Conservation (phyloP, 768 basidiomycete species). For the Asterophora lycoperdoides region DNA sequence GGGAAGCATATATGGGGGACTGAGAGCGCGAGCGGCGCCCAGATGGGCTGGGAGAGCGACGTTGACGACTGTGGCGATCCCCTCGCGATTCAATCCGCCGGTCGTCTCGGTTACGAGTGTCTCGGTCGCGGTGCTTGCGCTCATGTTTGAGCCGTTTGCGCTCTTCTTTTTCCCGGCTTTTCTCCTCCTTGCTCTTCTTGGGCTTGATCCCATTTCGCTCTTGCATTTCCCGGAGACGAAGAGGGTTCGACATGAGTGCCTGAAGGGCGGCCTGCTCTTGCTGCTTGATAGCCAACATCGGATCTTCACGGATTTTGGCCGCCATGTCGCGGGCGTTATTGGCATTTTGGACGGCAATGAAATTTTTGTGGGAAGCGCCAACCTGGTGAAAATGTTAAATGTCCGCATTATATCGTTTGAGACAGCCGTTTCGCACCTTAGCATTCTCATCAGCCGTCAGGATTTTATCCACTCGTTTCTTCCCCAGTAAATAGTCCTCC, state of each 20-base stretch:
- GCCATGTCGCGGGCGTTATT: constrained; percentile 86
- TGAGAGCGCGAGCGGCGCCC: constrained; percentile 44
- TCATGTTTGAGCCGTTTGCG: constrained; percentile 38
- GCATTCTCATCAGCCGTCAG: constrained; percentile 89
- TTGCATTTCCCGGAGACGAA: constrained; percentile 78
- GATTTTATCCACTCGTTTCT: constrained; percentile 97
- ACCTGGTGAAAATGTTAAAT: constrained; percentile 40
- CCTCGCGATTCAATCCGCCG: constrained; percentile 13
- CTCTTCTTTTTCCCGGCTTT: constrained; percentile 45
- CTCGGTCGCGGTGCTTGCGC: constrained; percentile 27
- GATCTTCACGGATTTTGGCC: constrained; percentile 94
- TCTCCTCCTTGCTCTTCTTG: constrained; percentile 73
- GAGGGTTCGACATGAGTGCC: constrained; percentile 79
- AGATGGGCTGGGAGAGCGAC: constrained; percentile 43
- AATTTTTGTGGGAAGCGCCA: constrained; percentile 85
- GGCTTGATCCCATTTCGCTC: constrained; percentile 77
- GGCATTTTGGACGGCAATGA: constrained; percentile 93
- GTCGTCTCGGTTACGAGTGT: constrained; percentile 19
- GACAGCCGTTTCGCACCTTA: constrained; percentile 46
- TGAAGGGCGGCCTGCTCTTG: constrained; percentile 95
- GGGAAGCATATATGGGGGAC: constrained; percentile 24
- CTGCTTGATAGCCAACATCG: constrained; percentile 94
- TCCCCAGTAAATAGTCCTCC: constrained; percentile 95
- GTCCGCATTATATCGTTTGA: constrained; percentile 6
- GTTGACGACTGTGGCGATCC: constrained; percentile 34